These are phyloP conservation scores for Manihot esculenta DNA, from an alignment of 441 rosid genomes.

Conservation along the genomic window DNA sequence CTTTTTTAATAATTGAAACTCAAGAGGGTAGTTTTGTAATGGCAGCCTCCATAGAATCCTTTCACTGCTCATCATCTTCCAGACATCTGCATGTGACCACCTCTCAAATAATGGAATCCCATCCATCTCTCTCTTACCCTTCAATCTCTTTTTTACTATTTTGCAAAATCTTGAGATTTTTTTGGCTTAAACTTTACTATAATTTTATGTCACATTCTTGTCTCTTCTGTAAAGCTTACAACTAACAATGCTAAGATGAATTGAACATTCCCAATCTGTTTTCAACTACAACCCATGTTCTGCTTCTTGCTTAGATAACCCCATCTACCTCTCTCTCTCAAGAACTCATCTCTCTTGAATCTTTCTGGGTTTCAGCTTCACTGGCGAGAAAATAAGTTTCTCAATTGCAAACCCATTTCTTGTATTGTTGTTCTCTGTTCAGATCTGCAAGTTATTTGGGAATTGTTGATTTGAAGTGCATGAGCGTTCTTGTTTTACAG, in stretches of 20 bases:
- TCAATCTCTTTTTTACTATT: no score
- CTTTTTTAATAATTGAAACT: slow-evolving; percentile 7
- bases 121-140: slow-evolving; percentile 9
- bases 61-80: slow-evolving; percentile 30
- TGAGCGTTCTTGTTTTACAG: slow-evolving; percentile 9
- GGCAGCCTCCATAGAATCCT: background rate
- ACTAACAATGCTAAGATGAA: slow-evolving; percentile 10
- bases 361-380: background rate
- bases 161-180: background rate
- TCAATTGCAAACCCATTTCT: no score
- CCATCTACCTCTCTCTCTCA: slow-evolving; percentile 18
- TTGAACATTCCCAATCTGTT: slow-evolving; percentile 45
- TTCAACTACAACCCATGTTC: slow-evolving; percentile 57
- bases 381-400: background rate
- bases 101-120: slow-evolving; percentile 44
- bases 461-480: slow-evolving; percentile 16
- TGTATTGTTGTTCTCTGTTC: slow-evolving; percentile 22
- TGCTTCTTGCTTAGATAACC: slow-evolving; percentile 33
- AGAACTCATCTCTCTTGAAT: background rate
- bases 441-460: slow-evolving; percentile 41
- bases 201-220: slow-evolving; percentile 27
- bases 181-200: background rate
- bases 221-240: slow-evolving; percentile 20
- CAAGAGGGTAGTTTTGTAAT: background rate
- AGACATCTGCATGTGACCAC: slow-evolving; percentile 63